phyloP scores from a whole-genome alignment of 1,284 basidiomycete genomes.

The Melampsora larici-populina region DNA sequence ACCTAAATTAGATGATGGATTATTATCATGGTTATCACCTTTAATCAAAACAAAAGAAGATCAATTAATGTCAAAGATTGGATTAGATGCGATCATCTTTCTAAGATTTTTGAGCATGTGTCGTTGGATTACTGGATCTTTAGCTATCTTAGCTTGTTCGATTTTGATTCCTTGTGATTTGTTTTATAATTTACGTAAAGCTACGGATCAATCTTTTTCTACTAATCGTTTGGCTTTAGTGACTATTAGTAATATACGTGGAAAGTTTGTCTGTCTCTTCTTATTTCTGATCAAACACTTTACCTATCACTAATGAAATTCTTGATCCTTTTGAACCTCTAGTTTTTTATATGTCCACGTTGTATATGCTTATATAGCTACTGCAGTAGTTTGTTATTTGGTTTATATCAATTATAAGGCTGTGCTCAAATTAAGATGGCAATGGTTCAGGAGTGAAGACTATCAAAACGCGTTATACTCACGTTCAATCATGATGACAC shows the following conservation, averaged over 20 bases:
- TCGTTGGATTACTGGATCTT: slow-evolving; percentile 69
- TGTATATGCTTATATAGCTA: slow-evolving; percentile 33
- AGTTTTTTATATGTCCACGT: slow-evolving; percentile 40
- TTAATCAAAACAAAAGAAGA: slow-evolving; percentile 78
- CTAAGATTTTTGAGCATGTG: slow-evolving; percentile 86
- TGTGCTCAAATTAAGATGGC: slow-evolving; percentile 66
- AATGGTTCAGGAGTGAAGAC: slow-evolving; percentile 73
- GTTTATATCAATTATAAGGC: slow-evolving; percentile 48
- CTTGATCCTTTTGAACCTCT: background rate
- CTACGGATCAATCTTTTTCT: slow-evolving; percentile 35
- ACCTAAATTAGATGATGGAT: slow-evolving; percentile 40
- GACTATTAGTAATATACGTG: slow-evolving; percentile 56
- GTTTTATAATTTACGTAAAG: slow-evolving; percentile 18
- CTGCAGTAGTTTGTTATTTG: slow-evolving; percentile 26
- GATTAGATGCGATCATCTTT: slow-evolving; percentile 85
- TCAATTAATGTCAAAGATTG: slow-evolving; percentile 82
- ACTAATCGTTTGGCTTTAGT: slow-evolving; percentile 44
- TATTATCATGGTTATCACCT: slow-evolving; percentile 68
- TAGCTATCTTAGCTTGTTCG: slow-evolving; percentile 67
- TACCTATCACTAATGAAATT: slow-evolving; percentile 59
- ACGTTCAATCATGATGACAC: slow-evolving; percentile 63
- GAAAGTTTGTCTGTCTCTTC: slow-evolving; percentile 65
- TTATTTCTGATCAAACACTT: too few relatives aligned
- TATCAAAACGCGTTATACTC: slow-evolving; percentile 72
- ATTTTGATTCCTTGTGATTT: slow-evolving; percentile 67